A percentile compares a stretch with the other conserved stretches of the same genome.
phyloP scores from a whole-genome alignment of 352 stramenopile genomes.

The Pythium folliculosum region DNA sequence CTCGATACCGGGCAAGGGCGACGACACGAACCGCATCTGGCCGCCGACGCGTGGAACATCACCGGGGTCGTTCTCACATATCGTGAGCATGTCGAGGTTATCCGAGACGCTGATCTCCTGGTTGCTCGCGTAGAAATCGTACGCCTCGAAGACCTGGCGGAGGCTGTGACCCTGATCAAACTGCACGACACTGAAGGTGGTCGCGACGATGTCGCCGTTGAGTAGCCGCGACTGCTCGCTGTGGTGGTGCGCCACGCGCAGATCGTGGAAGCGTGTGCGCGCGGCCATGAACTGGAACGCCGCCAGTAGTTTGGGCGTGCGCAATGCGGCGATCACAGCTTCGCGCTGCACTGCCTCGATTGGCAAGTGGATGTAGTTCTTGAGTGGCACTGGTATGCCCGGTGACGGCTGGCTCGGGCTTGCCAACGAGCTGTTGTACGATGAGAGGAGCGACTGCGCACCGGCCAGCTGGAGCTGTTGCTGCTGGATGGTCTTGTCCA shows the following conservation, averaged over 20 bases:
- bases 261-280: constrained; percentile 6
- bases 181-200: background rate
- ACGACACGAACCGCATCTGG: constrained; percentile 4
- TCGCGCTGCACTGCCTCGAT: background rate
- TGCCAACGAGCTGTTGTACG: background rate
- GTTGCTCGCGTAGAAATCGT: constrained; percentile 8
- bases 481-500: background rate
- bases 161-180: background rate
- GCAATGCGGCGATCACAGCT: background rate
- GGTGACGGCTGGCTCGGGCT: background rate
- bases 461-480: background rate
- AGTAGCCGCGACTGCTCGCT: background rate
- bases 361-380: constrained; percentile 11
- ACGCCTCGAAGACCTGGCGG: constrained; percentile 3
- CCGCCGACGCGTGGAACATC: background rate
- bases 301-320: background rate
- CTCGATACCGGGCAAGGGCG: background rate
- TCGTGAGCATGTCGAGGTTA: constrained; percentile 12
- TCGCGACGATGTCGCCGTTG: background rate
- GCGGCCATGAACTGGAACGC: background rate
- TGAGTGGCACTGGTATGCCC: background rate
- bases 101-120: constrained; percentile 17
- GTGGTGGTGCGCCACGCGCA: background rate
- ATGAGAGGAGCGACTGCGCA: background rate
- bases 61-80: constrained; percentile 11